Evolutionary conservation across 1,139 yeast species (phyloP).

Genomic region (Yamadazyma conglobata): DNA sequence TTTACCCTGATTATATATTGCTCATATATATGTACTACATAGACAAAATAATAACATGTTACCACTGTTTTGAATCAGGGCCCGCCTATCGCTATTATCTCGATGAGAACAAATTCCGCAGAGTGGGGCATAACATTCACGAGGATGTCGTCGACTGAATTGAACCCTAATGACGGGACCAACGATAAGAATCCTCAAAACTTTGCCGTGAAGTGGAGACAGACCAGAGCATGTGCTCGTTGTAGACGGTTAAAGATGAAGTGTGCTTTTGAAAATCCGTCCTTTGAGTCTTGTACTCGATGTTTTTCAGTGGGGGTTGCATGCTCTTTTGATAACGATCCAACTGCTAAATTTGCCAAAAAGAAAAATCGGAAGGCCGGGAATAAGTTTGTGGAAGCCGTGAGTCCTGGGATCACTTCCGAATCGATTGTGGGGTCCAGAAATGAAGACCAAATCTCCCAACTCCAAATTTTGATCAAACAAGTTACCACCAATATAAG

Average conservation of each 20-base stretch:
- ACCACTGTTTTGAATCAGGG: too few species aligned
- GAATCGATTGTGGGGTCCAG: conserved; percentile 15
- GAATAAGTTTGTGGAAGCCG: conserved; percentile 10
- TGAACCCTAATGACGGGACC: too few species aligned
- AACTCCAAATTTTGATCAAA: conserved; percentile 14
- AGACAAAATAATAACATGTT: conserved; percentile 5
- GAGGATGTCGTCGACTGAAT: too few species aligned
- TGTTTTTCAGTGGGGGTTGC: conserved; percentile 42
- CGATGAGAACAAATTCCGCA: too few species aligned
- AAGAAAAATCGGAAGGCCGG: conserved; percentile 17
- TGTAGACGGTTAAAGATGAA: conserved; percentile 55
- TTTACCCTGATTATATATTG: conserved; percentile 1
- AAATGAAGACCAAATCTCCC: conserved; percentile 15
- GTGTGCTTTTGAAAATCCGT: conserved; percentile 50
- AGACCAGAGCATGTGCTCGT: conserved; percentile 52
- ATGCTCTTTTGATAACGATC: conserved; percentile 49
- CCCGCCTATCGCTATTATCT: too few species aligned
- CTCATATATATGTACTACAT: conserved; percentile 9
- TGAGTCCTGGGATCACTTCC: conserved; percentile 15
- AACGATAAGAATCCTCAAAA: too few species aligned
- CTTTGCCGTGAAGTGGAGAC: conserved; percentile 39
- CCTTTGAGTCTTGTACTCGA: conserved; percentile 40
- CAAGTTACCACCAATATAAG: conserved; percentile 14
- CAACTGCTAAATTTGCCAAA: conserved; percentile 34
- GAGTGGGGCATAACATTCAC: too few species aligned